Evolutionary conservation across 306 rosid genomes (phyloP).

Genomic region (Glycine soja): DNA sequence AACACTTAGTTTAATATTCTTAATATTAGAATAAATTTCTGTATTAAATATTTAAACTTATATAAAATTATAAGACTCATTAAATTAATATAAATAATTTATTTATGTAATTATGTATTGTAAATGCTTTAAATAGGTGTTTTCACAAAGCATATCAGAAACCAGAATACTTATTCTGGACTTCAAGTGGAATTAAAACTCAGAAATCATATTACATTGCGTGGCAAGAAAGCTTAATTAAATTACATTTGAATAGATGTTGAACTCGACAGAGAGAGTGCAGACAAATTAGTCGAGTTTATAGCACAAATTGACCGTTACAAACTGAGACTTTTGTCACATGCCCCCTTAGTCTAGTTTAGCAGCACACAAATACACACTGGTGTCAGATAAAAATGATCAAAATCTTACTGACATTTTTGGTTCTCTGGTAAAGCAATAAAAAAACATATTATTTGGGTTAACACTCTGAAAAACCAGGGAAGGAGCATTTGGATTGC

Average conservation of each 20-base stretch:
- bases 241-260: not conserved
- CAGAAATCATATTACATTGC: no score
- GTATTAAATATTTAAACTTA: no score
- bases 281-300: not conserved
- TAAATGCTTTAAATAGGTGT: no score
- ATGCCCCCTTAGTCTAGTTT: not conserved
- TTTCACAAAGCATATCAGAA: no score
- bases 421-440: not conserved
- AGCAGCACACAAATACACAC: not conserved
- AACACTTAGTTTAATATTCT: no score
- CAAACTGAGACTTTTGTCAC: not conserved
- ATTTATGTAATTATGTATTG: no score
- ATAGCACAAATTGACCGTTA: not conserved
- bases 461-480: not conserved
- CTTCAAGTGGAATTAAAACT: no score
- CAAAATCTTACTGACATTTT: not conserved
- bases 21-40: no score
- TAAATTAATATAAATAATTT: no score
- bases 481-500: conserved; percentile 7
- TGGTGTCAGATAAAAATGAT: not conserved
- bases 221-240: not conserved
- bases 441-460: not conserved
- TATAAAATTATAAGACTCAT: no score
- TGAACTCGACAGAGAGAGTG: no score
- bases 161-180: no score